Base-by-base conservation (phyloP, 495 filamentous ascomycete genomes). In the Penicillium salamii region DNA sequence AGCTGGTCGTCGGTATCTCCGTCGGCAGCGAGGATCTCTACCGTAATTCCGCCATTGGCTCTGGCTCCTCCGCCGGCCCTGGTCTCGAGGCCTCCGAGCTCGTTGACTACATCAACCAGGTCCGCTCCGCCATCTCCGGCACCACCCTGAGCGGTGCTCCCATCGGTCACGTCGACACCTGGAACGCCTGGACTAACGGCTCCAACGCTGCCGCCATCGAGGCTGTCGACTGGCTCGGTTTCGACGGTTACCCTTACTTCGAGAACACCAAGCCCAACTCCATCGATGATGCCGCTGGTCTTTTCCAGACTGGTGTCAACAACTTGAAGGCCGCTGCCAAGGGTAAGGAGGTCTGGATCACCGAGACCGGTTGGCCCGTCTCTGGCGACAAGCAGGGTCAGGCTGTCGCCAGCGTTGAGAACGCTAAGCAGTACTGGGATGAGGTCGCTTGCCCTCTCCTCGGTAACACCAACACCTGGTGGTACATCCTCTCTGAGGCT, bases 1-100 rank as follows among this genome's bases (percentile, higher is more conserved):
- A 75, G 48, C 71, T 87, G 35, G 80, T 95, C 28, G 85, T 78
- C 46, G 91, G 89, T 69, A 91, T 96, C 74, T 91, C 91, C 3
- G 89, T 96, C 46, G 91, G 90, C 49, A 88, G 82, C 65, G 91
- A 96, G 78, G 88, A 95, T 68, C 77, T 96, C 4, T 96, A 97
- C 81, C 85, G 91, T 49, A 80, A 78, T 75, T 86, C 85, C 2
- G 76, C 79, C 19, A 79, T 64, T 3, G 81, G 79, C 37, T 71
- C 71, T 50, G 42, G 67, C 55, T 71, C 71, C 65, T 53, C 72
- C 7, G 79, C 76, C 21, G 85, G 83, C 36, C 51, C 73, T 47
- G 86, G 86, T 49, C 70, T 79, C 20, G 68, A 74, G 23, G 83
- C 89, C 8, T 71, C 75, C 31, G 72, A 66, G 12, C 66, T 92